Evolutionary conservation across 2,329 filamentous ascomycete species (phyloP).

Genomic region (Kalaharituber pfeilii): DNA sequence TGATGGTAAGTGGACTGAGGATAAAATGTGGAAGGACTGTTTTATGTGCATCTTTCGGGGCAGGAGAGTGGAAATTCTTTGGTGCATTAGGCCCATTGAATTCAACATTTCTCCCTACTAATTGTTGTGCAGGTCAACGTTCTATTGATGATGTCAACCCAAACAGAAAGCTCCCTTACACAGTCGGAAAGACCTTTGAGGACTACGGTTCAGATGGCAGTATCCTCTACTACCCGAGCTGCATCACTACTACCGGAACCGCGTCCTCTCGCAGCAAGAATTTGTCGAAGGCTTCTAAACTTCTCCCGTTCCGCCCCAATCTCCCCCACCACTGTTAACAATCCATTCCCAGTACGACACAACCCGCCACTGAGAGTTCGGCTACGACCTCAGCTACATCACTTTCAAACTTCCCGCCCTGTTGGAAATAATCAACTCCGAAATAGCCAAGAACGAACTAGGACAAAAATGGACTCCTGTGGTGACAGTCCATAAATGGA

Average conservation of each 20-base stretch:
- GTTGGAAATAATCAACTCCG: no score
- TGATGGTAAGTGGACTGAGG: conserved; percentile 60
- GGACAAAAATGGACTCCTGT: no score
- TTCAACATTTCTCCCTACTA: no score
- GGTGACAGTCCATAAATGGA: no score
- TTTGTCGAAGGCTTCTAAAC: conserved; percentile 71
- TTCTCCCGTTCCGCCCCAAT: no score
- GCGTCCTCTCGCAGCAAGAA: conserved; percentile 58
- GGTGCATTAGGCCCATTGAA: conserved; percentile 58
- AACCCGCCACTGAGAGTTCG: conserved; percentile 56
- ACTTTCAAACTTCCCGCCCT: conserved; percentile 47
- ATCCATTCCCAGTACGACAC: conserved; percentile 48
- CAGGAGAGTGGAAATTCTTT: conserved; percentile 75
- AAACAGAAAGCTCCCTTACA: conserved; percentile 74
- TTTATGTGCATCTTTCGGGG: conserved; percentile 72
- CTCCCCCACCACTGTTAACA: conserved; percentile 82
- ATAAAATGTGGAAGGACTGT: conserved; percentile 61
- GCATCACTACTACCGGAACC: conserved; percentile 53
- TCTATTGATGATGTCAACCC: conserved; percentile 61
- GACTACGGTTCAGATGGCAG: conserved; percentile 61
- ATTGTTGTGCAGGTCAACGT: no score
- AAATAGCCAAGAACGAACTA: no score
- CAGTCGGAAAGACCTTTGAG: conserved; percentile 53
- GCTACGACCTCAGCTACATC: conserved; percentile 70
- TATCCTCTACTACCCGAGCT: no score